A percentile compares a stretch with the other conserved stretches of the same genome.
Conservation (phyloP, 768 basidiomycete species). For the Boletus insuetus region DNA sequence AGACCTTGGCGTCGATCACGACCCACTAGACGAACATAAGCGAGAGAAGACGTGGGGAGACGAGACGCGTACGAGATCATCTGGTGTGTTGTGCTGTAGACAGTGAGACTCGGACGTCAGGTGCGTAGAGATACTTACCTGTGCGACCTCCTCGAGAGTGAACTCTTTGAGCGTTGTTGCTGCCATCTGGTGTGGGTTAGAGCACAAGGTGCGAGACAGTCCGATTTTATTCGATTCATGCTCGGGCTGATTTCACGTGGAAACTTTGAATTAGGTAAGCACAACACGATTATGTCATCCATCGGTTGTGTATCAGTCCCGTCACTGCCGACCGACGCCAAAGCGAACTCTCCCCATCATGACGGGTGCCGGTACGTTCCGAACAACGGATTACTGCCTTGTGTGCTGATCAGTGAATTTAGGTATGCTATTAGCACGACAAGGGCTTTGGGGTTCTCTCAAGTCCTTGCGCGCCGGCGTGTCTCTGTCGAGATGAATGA, state of each 20-base stretch:
- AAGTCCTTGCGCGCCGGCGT: background rate
- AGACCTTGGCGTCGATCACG: conserved; percentile 81
- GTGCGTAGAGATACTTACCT: conserved; percentile 33
- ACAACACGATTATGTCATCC: too few species aligned
- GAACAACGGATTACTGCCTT: too few species aligned
- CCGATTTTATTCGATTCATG: background rate
- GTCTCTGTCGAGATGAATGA: background rate
- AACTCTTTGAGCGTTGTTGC: conserved; percentile 41
- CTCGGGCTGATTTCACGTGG: too few species aligned
- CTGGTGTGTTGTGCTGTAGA: conserved; percentile 67
- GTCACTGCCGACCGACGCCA: too few species aligned
- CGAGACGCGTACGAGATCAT: conserved; percentile 58
- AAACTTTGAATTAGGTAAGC: too few species aligned
- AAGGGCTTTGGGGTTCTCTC: too few species aligned
- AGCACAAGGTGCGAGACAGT: background rate
- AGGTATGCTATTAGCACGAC: too few species aligned
- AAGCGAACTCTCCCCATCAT: too few species aligned
- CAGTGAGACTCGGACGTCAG: background rate
- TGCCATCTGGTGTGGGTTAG: conserved; percentile 19
- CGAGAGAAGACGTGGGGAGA: background rate
- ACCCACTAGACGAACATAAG: conserved; percentile 56
- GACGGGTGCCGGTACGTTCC: too few species aligned
- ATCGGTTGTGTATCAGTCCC: too few species aligned
- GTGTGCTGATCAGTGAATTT: too few species aligned
- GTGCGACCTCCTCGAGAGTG: conserved; percentile 57